phyloP scores from a whole-genome alignment of 768 basidiomycete species.

The Pisolithus albus region DNA sequence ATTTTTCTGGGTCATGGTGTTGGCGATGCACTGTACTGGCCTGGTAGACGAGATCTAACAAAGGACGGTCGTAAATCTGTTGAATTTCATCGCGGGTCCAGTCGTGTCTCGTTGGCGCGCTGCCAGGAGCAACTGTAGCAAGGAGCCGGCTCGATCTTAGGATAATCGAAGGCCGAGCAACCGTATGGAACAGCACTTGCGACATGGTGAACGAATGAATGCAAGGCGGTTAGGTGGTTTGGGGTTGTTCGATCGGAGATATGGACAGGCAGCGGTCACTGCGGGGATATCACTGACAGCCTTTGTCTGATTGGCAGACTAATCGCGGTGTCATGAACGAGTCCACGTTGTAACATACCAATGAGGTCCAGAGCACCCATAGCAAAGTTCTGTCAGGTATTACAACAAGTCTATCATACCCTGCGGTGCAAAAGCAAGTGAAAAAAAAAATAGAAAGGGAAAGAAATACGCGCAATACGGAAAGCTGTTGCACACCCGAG shows the following conservation, averaged over 20 bases:
- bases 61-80: conserved; percentile 73
- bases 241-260: neutral
- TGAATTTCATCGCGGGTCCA: conserved; percentile 83
- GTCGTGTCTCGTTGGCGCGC: conserved; percentile 41
- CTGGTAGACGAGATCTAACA: conserved; percentile 84
- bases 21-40: conserved; percentile 81
- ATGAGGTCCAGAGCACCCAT: neutral
- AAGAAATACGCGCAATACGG: conserved; percentile 6
- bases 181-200: conserved; percentile 3
- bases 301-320: too few relatives aligned
- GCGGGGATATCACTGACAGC: neutral
- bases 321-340: too few relatives aligned
- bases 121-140: conserved; percentile 43
- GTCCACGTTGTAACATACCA: neutral
- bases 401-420: conserved; percentile 27
- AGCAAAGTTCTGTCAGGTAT: conserved; percentile 5
- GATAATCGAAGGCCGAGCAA: conserved; percentile 6
- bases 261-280: neutral
- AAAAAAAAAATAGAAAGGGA: conserved; percentile 3
- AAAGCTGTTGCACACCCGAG: conserved; percentile 25
- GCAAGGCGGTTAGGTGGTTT: too few relatives aligned
- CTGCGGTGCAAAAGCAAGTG: conserved; percentile 15
- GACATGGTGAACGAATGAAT: conserved; percentile 9
- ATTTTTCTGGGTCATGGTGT: conserved; percentile 86
- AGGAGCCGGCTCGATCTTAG: conserved; percentile 39